phyloP scores from a whole-genome alignment of 2,329 filamentous ascomycete species.

The Talaromyces sp. region DNA sequence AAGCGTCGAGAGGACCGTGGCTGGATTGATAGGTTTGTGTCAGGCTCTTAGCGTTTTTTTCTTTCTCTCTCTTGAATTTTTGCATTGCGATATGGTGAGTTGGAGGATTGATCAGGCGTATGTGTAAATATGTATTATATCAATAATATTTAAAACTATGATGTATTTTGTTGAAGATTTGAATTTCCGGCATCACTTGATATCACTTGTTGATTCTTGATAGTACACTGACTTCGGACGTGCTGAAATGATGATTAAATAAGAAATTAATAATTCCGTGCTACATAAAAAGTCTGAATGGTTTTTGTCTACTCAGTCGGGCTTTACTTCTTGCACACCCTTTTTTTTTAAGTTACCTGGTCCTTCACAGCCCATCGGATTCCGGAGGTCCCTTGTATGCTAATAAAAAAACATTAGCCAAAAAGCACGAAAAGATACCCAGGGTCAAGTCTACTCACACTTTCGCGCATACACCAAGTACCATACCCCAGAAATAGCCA shows the following conservation, averaged over 20 bases:
- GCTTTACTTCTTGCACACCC: too few species aligned
- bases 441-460: conserved; percentile 30
- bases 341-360: neutral
- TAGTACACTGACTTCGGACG: too few species aligned
- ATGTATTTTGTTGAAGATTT: neutral
- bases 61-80: neutral
- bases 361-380: conserved; percentile 21
- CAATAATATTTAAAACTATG: neutral
- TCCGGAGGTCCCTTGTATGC: conserved; percentile 32
- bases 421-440: neutral
- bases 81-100: neutral
- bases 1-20: conserved; percentile 10
- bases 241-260: neutral
- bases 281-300: too few species aligned
- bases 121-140: neutral
- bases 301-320: too few species aligned
- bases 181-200: too few species aligned
- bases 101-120: neutral
- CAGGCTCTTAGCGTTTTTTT: neutral
- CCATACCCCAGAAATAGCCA: conserved; percentile 46
- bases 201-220: neutral
- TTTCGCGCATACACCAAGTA: conserved; percentile 49
- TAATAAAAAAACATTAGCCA: conserved; percentile 10
- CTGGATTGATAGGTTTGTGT: conserved; percentile 10
- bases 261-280: neutral